Percentiles rank a stretch among this genome's conserved stretches.
phyloP scores from a whole-genome alignment of 106 monocot genomes.

The Iris macrosiphon region DNA sequence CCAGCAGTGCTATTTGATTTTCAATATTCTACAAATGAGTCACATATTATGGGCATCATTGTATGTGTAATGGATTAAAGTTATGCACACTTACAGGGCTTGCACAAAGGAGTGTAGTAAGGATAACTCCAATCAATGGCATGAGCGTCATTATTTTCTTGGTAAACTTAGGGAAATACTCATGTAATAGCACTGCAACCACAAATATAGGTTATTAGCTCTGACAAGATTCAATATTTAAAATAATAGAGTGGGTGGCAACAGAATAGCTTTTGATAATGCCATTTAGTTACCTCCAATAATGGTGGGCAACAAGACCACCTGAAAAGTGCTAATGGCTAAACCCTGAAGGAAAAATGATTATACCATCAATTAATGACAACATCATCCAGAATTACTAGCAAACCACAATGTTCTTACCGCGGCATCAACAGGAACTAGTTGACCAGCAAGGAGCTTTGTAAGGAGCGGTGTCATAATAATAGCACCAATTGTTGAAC shows the following conservation, averaged over 20 bases:
- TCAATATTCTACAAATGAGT: too few relatives aligned
- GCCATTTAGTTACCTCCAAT: slow-evolving; percentile 62
- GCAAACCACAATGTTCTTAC: slow-evolving; percentile 31
- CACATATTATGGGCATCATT: too few relatives aligned
- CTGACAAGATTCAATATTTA: background rate
- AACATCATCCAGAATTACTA: background rate
- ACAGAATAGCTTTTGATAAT: slow-evolving; percentile 1
- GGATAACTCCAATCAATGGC: slow-evolving; percentile 85
- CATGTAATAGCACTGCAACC: slow-evolving; percentile 69
- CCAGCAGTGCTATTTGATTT: too few relatives aligned
- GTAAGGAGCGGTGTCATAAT: slow-evolving; percentile 96
- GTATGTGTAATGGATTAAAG: background rate
- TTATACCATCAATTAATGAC: background rate
- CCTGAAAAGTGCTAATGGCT: slow-evolving; percentile 98
- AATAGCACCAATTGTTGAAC: slow-evolving; percentile 95
- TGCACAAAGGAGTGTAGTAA: slow-evolving; percentile 92
- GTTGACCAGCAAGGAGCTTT: slow-evolving; percentile 86
- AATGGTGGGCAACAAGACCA: slow-evolving; percentile 83
- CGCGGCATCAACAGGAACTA: slow-evolving; percentile 97
- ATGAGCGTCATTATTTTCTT: slow-evolving; percentile 80
- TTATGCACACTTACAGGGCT: slow-evolving; percentile 56
- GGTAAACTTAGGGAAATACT: slow-evolving; percentile 91
- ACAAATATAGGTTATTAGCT: background rate
- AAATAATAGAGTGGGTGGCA: background rate
- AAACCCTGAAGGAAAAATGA: slow-evolving; percentile 53